phyloP scores from a whole-genome alignment of 2,329 filamentous ascomycete genomes.

The Cordyceps javanica region DNA sequence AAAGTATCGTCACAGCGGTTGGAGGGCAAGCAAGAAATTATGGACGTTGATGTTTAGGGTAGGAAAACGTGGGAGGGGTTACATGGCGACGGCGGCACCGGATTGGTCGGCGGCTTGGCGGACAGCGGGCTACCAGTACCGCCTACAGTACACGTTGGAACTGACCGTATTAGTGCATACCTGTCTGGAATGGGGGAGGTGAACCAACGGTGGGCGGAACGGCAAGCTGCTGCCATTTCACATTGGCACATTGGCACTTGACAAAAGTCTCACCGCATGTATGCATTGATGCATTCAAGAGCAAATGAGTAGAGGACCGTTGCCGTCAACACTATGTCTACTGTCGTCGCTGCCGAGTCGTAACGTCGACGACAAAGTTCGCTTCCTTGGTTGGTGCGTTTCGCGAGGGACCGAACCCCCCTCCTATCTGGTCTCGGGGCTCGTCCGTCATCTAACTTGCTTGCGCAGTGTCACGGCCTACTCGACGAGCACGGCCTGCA shows the following conservation, averaged over 20 bases:
- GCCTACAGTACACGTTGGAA: no score
- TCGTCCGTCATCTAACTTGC: no score
- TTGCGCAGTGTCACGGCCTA: conserved; percentile 44
- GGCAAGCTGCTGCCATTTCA: no score
- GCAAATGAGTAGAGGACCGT: conserved; percentile 51
- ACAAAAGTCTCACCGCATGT: neutral
- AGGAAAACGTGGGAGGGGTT: neutral
- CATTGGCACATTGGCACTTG: no score
- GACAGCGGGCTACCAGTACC: neutral
- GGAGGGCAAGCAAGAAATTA: neutral
- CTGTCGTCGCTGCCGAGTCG: conserved; percentile 52
- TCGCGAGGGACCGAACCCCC: no score
- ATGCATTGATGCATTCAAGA: neutral
- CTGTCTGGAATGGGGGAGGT: no score
- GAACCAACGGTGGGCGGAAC: no score
- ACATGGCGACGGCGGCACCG: neutral
- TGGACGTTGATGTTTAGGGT: conserved; percentile 9
- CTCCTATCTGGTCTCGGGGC: no score
- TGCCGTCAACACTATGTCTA: conserved; percentile 59
- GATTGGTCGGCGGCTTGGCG: neutral
- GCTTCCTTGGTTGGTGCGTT: conserved; percentile 84
- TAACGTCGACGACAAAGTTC: conserved; percentile 66
- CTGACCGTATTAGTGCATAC: neutral
- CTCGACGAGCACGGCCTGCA: conserved; percentile 46
- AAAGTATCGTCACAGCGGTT: neutral